phyloP scores from a whole-genome alignment of 2,329 filamentous ascomycete genomes.

The Ascochyta viciae-villosae region DNA sequence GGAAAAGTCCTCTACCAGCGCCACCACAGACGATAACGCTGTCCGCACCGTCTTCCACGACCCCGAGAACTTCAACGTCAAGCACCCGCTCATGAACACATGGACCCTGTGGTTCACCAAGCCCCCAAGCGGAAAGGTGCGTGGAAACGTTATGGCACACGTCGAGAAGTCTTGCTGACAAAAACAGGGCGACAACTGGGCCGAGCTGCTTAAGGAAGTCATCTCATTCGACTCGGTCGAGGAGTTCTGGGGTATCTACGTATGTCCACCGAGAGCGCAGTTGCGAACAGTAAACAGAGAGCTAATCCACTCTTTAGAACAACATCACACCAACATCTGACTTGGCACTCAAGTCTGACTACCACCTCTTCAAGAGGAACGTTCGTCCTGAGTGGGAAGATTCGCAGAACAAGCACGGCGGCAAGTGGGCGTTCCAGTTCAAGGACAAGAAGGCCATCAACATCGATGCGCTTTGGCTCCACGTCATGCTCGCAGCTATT shows the following conservation, averaged over 20 bases:
- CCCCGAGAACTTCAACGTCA: slow-evolving; percentile 99
- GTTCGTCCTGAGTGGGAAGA: slow-evolving; percentile 99
- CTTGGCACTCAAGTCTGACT: slow-evolving; percentile 96
- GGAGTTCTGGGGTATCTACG: slow-evolving; percentile 99
- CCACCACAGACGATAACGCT: slow-evolving; percentile 59
- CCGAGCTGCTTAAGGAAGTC: slow-evolving; percentile 95
- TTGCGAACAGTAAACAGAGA: neutral
- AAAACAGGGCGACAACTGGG: slow-evolving; percentile 92
- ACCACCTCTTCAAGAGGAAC: slow-evolving; percentile 98
- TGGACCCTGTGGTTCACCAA: slow-evolving; percentile 99
- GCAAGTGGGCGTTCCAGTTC: slow-evolving; percentile 98
- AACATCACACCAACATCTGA: slow-evolving; percentile 97
- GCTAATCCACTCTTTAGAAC: slow-evolving; percentile 69
- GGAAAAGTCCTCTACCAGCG: slow-evolving; percentile 50
- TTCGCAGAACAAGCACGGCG: slow-evolving; percentile 96
- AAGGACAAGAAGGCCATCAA: slow-evolving; percentile 92
- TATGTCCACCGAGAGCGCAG: slow-evolving; percentile 59
- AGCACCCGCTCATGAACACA: slow-evolving; percentile 95
- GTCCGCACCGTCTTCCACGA: slow-evolving; percentile 96
- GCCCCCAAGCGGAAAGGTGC: slow-evolving; percentile 91
- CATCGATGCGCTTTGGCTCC: slow-evolving; percentile 95
- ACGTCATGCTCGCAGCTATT: slow-evolving; percentile 95
- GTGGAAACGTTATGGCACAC: slow-evolving; percentile 21
- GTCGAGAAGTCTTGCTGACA: slow-evolving; percentile 21
- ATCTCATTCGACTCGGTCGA: slow-evolving; percentile 99